phyloP scores from a whole-genome alignment of 2,329 filamentous ascomycete species.

The Ploettnerulaceae sp. region DNA sequence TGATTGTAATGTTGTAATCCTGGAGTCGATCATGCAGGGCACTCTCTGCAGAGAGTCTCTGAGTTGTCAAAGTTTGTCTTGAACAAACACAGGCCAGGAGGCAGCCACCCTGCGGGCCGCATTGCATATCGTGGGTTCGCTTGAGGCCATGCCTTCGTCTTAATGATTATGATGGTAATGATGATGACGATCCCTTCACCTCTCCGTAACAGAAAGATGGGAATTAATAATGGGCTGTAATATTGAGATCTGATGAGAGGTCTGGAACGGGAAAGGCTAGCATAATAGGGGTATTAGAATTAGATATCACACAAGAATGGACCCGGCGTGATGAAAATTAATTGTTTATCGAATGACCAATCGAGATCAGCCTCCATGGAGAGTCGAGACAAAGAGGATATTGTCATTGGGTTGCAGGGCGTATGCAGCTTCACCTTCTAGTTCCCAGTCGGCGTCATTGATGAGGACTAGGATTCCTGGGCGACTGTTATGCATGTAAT shows the following conservation, averaged over 20 bases:
- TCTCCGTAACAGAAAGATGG: neutral
- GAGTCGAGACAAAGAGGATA: slow-evolving; percentile 91
- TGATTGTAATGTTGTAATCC: slow-evolving; percentile 11
- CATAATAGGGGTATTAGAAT: slow-evolving; percentile 9
- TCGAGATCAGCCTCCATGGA: slow-evolving; percentile 74
- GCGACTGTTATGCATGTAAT: slow-evolving; percentile 53
- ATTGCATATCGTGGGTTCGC: slow-evolving; percentile 2
- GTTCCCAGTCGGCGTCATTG: slow-evolving; percentile 97
- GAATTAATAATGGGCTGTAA: slow-evolving; percentile 2
- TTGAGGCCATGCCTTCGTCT: slow-evolving; percentile 10
- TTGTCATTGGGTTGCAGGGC: slow-evolving; percentile 77
- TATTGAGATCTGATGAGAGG: slow-evolving; percentile 14
- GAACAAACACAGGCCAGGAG: neutral
- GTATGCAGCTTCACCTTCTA: slow-evolving; percentile 91
- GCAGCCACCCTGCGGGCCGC: slow-evolving; percentile 1
- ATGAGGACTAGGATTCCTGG: slow-evolving; percentile 94
- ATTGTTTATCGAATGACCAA: slow-evolving; percentile 6
- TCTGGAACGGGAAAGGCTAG: slow-evolving; percentile 10
- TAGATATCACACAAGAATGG: slow-evolving; percentile 4
- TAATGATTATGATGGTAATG: no score
- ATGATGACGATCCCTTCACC: slow-evolving; percentile 6
- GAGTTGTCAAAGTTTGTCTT: neutral
- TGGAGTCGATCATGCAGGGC: slow-evolving; percentile 22
- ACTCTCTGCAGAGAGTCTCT: slow-evolving; percentile 5
- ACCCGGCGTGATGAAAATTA: slow-evolving; percentile 4